Conservation (phyloP, 2,329 filamentous ascomycete species). For the Microascus cirrosus region DNA sequence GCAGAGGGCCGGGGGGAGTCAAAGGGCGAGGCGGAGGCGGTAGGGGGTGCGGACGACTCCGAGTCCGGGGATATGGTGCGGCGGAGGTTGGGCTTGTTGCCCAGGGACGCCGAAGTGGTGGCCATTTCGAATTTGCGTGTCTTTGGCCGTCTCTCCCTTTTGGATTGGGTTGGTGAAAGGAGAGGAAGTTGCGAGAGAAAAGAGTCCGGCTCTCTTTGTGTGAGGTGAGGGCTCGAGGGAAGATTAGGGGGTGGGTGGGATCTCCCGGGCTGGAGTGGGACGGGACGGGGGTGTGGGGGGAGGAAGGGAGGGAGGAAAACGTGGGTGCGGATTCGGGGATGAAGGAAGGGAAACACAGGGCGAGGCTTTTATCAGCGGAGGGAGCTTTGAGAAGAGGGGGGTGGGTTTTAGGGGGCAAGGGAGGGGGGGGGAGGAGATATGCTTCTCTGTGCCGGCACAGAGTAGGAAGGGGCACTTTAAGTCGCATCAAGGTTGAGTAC, state of each 20-base stretch:
- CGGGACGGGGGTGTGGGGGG: too few relatives aligned
- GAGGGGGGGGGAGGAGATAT: background rate
- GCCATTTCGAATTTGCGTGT: slow-evolving; percentile 6
- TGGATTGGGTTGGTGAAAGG: too few relatives aligned
- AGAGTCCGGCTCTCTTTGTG: background rate
- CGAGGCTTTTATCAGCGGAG: background rate
- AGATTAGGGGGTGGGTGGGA: background rate
- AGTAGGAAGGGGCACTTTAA: background rate
- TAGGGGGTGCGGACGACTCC: slow-evolving; percentile 9
- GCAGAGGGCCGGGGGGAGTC: slow-evolving; percentile 53
- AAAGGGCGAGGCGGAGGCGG: slow-evolving; percentile 43
- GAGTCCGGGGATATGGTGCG: slow-evolving; percentile 17
- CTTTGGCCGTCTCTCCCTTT: too few relatives aligned
- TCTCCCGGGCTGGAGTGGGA: background rate
- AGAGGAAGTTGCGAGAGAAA: background rate
- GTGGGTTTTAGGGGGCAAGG: background rate
- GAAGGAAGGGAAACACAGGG: background rate
- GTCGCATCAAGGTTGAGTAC: background rate
- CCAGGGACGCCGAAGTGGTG: slow-evolving; percentile 6
- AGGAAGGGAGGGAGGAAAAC: background rate
- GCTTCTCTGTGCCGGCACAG: background rate
- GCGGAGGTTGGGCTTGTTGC: slow-evolving; percentile 12
- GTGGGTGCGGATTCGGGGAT: background rate
- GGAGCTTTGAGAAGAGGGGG: background rate
- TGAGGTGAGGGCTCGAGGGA: background rate